A percentile compares a stretch with the other conserved stretches of the same genome.
These are phyloP conservation scores for Grosmannia huntii DNA, from an alignment of 2,329 filamentous ascomycete genomes.

Conservation along the genomic window DNA sequence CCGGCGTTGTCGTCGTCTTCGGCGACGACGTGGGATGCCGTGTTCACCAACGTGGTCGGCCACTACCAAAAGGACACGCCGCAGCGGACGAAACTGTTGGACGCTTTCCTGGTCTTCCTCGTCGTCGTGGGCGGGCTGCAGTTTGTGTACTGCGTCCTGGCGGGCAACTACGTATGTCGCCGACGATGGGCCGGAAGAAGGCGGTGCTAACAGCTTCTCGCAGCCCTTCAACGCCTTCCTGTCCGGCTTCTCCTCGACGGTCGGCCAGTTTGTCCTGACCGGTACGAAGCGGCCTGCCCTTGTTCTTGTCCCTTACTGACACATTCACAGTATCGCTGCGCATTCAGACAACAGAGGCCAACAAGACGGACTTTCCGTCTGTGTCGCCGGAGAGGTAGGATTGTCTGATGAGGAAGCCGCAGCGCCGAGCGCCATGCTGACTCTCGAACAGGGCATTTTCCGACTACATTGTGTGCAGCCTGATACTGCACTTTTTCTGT, in stretches of 20 bases:
- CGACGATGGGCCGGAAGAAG: neutral
- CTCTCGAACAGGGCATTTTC: slow-evolving; percentile 78
- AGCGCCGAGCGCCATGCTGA: neutral
- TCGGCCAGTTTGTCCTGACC: slow-evolving; percentile 95
- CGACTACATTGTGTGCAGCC: slow-evolving; percentile 86
- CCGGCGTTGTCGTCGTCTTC: neutral
- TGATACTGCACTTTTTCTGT: slow-evolving; percentile 97
- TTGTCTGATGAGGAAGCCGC: neutral
- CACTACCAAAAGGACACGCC: slow-evolving; percentile 73
- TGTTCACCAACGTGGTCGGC: slow-evolving; percentile 57
- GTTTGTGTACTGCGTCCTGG: slow-evolving; percentile 84
- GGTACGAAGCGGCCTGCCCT: slow-evolving; percentile 34
- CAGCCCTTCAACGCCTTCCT: slow-evolving; percentile 99
- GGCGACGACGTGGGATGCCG: slow-evolving; percentile 30
- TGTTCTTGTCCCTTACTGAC: slow-evolving; percentile 1
- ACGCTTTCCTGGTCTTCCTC: slow-evolving; percentile 81
- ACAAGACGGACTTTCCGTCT: slow-evolving; percentile 62
- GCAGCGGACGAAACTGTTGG: slow-evolving; percentile 83
- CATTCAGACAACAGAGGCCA: slow-evolving; percentile 80
- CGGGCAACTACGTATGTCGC: slow-evolving; percentile 76
- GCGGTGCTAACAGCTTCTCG: neutral
- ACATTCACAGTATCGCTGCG: slow-evolving; percentile 50
- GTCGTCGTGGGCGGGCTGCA: slow-evolving; percentile 78
- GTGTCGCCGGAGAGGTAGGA: slow-evolving; percentile 69
- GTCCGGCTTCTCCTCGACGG: slow-evolving; percentile 83